A percentile compares a stretch with the other conserved stretches of the same genome.
These are phyloP conservation scores for Thelonectria rubi DNA, from an alignment of 2,329 filamentous ascomycete genomes.

Conservation along the genomic window DNA sequence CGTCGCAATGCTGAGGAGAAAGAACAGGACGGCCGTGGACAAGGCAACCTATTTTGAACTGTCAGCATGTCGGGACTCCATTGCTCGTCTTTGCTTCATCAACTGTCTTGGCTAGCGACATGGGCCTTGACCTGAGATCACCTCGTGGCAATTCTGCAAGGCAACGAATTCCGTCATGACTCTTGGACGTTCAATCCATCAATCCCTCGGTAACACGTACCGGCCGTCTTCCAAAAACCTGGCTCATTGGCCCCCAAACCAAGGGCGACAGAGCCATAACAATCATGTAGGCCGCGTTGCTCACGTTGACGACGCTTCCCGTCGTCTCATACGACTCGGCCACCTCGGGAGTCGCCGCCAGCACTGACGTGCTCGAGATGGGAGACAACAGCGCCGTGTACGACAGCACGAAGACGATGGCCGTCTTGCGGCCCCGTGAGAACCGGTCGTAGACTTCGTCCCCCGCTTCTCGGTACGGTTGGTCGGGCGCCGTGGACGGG, in stretches of 20 bases:
- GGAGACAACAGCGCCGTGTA: conserved; percentile 82
- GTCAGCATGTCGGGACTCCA: neutral
- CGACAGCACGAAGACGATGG: conserved; percentile 74
- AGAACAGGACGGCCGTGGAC: conserved; percentile 69
- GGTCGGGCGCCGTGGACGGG: conserved; percentile 13
- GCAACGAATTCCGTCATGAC: neutral
- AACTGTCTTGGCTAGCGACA: neutral
- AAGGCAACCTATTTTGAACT: conserved; percentile 51
- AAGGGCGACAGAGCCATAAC: conserved; percentile 77
- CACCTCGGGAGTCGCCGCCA: conserved; percentile 79
- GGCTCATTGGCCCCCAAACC: conserved; percentile 77
- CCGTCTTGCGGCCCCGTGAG: conserved; percentile 66
- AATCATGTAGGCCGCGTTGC: conserved; percentile 78
- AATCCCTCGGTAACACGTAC: conserved; percentile 54
- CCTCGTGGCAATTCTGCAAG: neutral
- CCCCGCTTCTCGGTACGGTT: conserved; percentile 41
- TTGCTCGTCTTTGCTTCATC: neutral
- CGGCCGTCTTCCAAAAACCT: conserved; percentile 67
- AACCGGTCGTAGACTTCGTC: conserved; percentile 73
- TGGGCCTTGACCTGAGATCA: neutral
- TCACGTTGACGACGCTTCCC: conserved; percentile 75
- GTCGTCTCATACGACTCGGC: conserved; percentile 71
- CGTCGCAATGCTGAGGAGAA: conserved; percentile 75
- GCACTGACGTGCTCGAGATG: conserved; percentile 76
- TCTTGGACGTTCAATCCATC: neutral